Evolutionary conservation across 2,329 filamentous ascomycete species (phyloP).

Genomic region (Venturia asperata): DNA sequence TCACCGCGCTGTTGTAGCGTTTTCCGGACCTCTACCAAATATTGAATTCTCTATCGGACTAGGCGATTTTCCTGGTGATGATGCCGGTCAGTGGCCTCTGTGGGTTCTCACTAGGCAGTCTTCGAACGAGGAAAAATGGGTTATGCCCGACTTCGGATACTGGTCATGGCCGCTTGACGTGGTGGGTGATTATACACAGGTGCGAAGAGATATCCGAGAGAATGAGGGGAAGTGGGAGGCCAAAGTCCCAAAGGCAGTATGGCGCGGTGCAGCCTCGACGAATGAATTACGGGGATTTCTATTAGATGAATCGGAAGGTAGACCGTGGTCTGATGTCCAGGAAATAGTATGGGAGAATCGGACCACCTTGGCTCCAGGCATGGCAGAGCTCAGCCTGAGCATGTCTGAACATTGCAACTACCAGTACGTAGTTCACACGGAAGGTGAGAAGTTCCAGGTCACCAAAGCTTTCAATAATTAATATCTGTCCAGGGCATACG

Average conservation of each 20-base stretch:
- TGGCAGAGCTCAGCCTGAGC: conserved; percentile 18
- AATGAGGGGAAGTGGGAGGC: conserved; percentile 27
- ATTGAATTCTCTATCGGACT: conserved; percentile 49
- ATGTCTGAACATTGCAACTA: conserved; percentile 26
- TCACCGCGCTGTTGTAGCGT: conserved; percentile 46
- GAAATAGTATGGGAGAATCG: conserved; percentile 23
- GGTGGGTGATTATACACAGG: conserved; percentile 22
- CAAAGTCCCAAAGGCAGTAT: conserved; percentile 43
- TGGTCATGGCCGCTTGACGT: conserved; percentile 23
- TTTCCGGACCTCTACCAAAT: conserved; percentile 44
- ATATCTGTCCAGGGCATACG: conserved; percentile 23
- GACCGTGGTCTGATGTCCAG: conserved; percentile 42
- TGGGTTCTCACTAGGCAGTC: conserved; percentile 23
- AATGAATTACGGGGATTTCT: conserved; percentile 33
- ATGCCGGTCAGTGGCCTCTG: conserved; percentile 5
- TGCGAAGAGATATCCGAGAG: conserved; percentile 22
- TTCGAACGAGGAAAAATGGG: conserved; percentile 22
- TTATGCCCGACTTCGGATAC: conserved; percentile 25
- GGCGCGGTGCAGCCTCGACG: conserved; percentile 41
- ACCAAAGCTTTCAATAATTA: not conserved
- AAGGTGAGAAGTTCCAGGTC: conserved; percentile 20
- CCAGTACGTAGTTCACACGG: conserved; percentile 23
- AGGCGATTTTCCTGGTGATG: conserved; percentile 22
- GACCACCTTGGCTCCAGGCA: conserved; percentile 9
- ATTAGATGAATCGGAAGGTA: conserved; percentile 33